Percentiles rank a stretch among this genome's conserved stretches.
phyloP scores from a whole-genome alignment of 139 green algal species.

The Closterium sp. region DNA sequence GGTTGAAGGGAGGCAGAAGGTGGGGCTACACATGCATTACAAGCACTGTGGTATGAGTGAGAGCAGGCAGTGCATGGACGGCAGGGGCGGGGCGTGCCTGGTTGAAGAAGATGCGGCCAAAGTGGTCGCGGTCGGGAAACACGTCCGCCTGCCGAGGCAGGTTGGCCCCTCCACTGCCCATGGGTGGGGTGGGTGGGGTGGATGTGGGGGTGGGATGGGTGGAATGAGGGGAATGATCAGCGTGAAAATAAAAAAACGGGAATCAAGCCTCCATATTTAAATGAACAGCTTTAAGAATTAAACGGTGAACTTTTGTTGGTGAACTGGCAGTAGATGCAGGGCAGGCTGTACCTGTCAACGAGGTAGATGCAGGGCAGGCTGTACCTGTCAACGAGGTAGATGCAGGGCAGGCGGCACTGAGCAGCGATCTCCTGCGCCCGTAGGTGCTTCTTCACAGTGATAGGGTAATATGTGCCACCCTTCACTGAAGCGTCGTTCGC shows the following conservation, averaged over 20 bases:
- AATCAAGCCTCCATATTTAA: too few relatives aligned
- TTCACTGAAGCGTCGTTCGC: conserved; percentile 94
- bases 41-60: too few relatives aligned
- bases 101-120: conserved; percentile 90
- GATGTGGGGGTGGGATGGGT: not conserved
- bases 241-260: too few relatives aligned
- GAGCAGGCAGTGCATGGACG: conserved; percentile 58
- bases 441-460: conserved; percentile 91
- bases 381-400: conserved; percentile 92
- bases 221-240: not conserved
- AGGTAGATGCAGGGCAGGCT: conserved; percentile 90
- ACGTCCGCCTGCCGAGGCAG: conserved; percentile 85
- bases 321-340: too few relatives aligned
- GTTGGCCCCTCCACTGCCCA: conserved; percentile 71
- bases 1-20: too few relatives aligned
- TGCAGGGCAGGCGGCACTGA: conserved; percentile 81
- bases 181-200: not conserved
- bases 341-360: conserved; percentile 65
- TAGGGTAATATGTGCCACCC: conserved; percentile 91
- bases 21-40: too few relatives aligned
- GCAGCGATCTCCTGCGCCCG: conserved; percentile 84
- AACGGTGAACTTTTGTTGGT: too few relatives aligned
- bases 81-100: conserved; percentile 70
- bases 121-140: conserved; percentile 91
- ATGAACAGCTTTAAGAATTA: too few relatives aligned